Evolutionary conservation across 2,329 filamentous ascomycete genomes (phyloP), one percentile per base, ranked within the genome.

Genomic region (Mycosphaerella sp.): DNA sequence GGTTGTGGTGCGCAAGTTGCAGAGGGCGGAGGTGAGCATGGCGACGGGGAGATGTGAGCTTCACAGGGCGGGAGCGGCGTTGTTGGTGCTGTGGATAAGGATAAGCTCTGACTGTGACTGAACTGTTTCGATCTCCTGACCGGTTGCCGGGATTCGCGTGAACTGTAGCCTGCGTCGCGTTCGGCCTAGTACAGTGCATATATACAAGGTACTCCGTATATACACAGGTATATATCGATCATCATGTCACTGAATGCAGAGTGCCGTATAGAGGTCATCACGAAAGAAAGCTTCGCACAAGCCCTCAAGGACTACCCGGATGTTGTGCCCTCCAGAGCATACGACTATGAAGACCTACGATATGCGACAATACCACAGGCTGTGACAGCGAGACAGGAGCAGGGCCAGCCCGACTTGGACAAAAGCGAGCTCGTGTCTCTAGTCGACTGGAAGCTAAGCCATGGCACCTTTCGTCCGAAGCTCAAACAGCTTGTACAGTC

Each of bases 371-470:
- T 83, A 2, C 72, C 47, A 7, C 5, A 43, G 16, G 25, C 30
- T 17, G 27, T 48, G 16, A 25, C 37, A 16, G 36, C 37, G 30
- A 36, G 45, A 17, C 21, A 40, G 17, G 16, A 30, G 28, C 59
- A 64, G 27, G 58, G 57, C 5, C 16, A 44, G 32, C 28, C 40
- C 10, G 59, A 66, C 4, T 78, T 87, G 70, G 70, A 65, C 2
- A 76, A 81, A 41, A 71, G 75, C 1, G 78, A 87, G 60, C 71
- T 87, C 30, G 75, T 79, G 59, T 71, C 62, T 16, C 72, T 88
- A 3, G 78, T 87, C 8, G 77, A 84, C 41, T 88, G 85, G 84
- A 88, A 88, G 66, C 71, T 88, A 80, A 71, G 73, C 59, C 75
- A 78, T 55, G 76, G 76, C 56, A 77, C 73, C 16, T 78, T 73